These are phyloP conservation scores for Leccinum griseonigrum DNA, from an alignment of 1,284 basidiomycete genomes.

Conservation along the genomic window DNA sequence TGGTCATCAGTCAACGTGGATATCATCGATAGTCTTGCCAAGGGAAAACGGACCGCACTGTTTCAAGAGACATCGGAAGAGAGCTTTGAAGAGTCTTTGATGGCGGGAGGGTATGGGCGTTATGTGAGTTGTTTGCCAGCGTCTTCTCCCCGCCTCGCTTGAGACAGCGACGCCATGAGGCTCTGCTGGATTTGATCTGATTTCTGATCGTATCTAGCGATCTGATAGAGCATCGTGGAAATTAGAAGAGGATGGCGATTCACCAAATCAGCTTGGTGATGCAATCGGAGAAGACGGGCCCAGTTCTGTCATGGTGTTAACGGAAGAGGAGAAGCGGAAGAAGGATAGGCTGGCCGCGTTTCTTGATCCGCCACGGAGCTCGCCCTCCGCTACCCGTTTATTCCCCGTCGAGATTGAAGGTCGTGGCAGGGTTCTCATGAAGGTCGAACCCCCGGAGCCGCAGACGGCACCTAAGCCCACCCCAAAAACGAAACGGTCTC, in stretches of 20 bases:
- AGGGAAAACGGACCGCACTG: slow-evolving; percentile 65
- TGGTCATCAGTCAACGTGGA: slow-evolving; percentile 45
- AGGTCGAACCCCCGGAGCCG: slow-evolving; percentile 40
- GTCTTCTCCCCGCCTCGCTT: neutral
- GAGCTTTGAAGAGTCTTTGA: slow-evolving; percentile 76
- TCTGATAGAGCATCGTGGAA: slow-evolving; percentile 25
- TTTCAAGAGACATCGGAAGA: slow-evolving; percentile 80
- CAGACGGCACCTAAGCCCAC: slow-evolving; percentile 27
- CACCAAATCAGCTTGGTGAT: slow-evolving; percentile 31
- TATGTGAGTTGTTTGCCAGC: slow-evolving; percentile 46
- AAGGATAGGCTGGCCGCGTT: slow-evolving; percentile 65
- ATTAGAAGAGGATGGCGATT: slow-evolving; percentile 16
- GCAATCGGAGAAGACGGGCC: slow-evolving; percentile 36
- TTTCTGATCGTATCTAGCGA: slow-evolving; percentile 14
- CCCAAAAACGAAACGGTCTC: slow-evolving; percentile 34
- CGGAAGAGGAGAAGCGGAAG: slow-evolving; percentile 62
- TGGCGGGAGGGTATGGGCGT: slow-evolving; percentile 72
- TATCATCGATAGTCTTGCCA: slow-evolving; percentile 63
- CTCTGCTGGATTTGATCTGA: slow-evolving; percentile 15
- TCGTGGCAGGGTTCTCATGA: slow-evolving; percentile 62
- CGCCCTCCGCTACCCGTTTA: slow-evolving; percentile 34
- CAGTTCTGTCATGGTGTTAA: slow-evolving; percentile 37
- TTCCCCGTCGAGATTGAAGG: slow-evolving; percentile 63
- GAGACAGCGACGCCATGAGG: slow-evolving; percentile 2
- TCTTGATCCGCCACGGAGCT: slow-evolving; percentile 26